Evolutionary conservation across 1,139 yeast species (phyloP).

Genomic region (Scheffersomyces stambukii): DNA sequence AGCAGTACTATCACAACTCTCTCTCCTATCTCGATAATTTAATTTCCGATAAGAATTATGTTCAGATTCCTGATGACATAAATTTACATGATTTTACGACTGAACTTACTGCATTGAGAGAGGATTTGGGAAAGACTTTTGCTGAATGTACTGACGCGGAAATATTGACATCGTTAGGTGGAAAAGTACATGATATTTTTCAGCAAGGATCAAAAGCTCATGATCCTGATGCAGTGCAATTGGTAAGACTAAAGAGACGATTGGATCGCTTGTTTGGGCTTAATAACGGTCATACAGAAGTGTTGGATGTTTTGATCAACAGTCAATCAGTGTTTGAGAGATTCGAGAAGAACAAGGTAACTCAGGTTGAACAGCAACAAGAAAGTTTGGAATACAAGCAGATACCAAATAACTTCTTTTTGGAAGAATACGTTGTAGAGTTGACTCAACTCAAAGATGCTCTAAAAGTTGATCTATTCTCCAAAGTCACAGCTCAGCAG

Average conservation of each 20-base stretch:
- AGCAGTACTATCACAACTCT: no score
- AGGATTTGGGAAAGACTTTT: slow-evolving; percentile 13
- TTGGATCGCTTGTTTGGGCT: slow-evolving; percentile 19
- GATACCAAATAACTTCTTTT: slow-evolving; percentile 32
- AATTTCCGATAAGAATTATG: no score
- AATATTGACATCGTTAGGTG: slow-evolving; percentile 15
- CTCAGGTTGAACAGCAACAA: neutral
- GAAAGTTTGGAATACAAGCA: slow-evolving; percentile 22
- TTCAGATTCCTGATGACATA: slow-evolving; percentile 19
- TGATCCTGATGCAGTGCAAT: slow-evolving; percentile 15
- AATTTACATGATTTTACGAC: slow-evolving; percentile 19
- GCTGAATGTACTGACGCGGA: slow-evolving; percentile 7
- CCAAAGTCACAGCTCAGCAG: slow-evolving; percentile 4
- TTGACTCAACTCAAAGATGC: slow-evolving; percentile 21
- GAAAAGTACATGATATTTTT: slow-evolving; percentile 17
- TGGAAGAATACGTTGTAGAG: slow-evolving; percentile 34
- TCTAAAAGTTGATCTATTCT: slow-evolving; percentile 14
- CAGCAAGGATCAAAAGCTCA: slow-evolving; percentile 11
- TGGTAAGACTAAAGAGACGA: slow-evolving; percentile 18
- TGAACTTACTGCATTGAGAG: slow-evolving; percentile 18
- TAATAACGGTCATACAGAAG: slow-evolving; percentile 29
- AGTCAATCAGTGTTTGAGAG: slow-evolving; percentile 22
- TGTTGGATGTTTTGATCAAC: slow-evolving; percentile 29
- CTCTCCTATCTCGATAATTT: no score
- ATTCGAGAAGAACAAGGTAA: slow-evolving; percentile 2